Base-by-base conservation (phyloP, 2,329 filamentous ascomycete genomes). In the Alternaria alternata region DNA sequence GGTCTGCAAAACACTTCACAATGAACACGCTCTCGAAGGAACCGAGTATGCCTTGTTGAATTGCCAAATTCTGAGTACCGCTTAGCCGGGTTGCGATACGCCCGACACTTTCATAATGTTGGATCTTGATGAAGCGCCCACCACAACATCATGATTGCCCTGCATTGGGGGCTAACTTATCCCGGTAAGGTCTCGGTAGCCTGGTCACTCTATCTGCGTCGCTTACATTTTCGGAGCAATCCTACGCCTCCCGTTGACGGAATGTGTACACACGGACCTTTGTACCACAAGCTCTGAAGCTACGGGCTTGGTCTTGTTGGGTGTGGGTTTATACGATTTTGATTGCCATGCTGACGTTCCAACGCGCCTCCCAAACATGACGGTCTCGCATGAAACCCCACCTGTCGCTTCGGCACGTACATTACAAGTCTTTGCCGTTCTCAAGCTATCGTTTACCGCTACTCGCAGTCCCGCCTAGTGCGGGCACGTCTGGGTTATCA, bases 141-240 rank as follows among this genome's bases (percentile, higher is more conserved):
- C 39, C 30, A 44, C 26, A 22, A 47, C 18, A 36, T 43, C 48
- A 38, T 57, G 53, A 54, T 62, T 54, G 54, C 51, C 44, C 22
- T 65, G 62, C 64, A 63, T 44, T 30, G 11, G 52, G 42, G 30
- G 26, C 55, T 57, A 49, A 46, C 49, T 59, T 28, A 26, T 28
- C 46, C 42, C 22, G 28, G 55, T 7, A 51, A 54, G 9, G 41
- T 55, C 34, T 48, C 32, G 7, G 18, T 49, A 36, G 46, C 20
- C 44, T 43, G 46, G 24, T 46, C 32, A 53, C 39, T 24, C 11
- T 24, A 54, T 44, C 32, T 49, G 11, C 32, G 36, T 62, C 52
- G 60, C 60, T 53, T 62, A 22, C 46, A 34, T 34, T 24, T 34
- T 54, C 47, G 47, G 51, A 55, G 41, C 49, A 63, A 63, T 51